phyloP scores from a whole-genome alignment of 2,329 filamentous ascomycete genomes.

The Colletotrichum liaoningense region DNA sequence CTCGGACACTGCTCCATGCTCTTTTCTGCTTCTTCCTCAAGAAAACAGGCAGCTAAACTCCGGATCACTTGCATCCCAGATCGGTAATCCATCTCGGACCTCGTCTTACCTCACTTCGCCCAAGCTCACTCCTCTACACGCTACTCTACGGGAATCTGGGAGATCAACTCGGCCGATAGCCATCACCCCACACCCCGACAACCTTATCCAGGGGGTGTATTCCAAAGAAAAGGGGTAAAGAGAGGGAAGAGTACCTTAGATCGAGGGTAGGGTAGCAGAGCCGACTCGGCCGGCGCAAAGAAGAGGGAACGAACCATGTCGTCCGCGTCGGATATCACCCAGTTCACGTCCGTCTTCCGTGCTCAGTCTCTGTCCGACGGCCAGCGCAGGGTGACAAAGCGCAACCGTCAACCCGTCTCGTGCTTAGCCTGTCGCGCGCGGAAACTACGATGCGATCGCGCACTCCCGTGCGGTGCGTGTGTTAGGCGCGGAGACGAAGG shows the following conservation, averaged over 20 bases:
- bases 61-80: not conserved
- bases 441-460: constrained; percentile 56
- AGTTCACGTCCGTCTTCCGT: constrained; percentile 50
- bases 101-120: not conserved
- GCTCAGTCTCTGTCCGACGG: constrained; percentile 43
- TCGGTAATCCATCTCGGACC: not conserved
- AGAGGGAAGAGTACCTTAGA: not conserved
- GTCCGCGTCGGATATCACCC: constrained; percentile 30
- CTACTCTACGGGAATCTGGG: not conserved
- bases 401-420: constrained; percentile 55
- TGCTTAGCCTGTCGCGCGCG: constrained; percentile 54
- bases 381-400: constrained; percentile 47
- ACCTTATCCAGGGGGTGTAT: not conserved
- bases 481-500: constrained; percentile 49
- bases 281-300: not conserved
- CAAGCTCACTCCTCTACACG: not conserved
- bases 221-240: not conserved
- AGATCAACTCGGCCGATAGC: not conserved
- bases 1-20: not conserved
- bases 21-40: not conserved
- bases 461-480: constrained; percentile 54
- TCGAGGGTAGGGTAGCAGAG: no score
- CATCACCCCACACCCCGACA: not conserved
- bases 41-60: not conserved
- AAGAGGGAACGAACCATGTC: not conserved